Percentiles rank a stretch among this genome's conserved stretches.
These are phyloP conservation scores for Xylaria hypoxylon DNA, from an alignment of 2,329 filamentous ascomycete species.

Conservation along the genomic window DNA sequence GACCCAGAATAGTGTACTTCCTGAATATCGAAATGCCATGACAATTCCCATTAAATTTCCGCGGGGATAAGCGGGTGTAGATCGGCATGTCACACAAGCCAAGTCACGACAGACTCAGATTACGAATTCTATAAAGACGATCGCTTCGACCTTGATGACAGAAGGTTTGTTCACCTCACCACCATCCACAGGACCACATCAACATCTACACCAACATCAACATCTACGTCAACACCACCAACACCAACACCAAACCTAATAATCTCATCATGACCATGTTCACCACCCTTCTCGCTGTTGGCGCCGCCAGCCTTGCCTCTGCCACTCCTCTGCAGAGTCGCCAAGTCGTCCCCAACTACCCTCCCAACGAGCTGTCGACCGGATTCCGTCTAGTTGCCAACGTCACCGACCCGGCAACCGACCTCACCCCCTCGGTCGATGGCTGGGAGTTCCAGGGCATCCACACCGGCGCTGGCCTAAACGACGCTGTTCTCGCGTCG, in stretches of 20 bases:
- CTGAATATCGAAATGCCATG: background rate
- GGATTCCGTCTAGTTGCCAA: slow-evolving; percentile 60
- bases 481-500: slow-evolving; percentile 53
- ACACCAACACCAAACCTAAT: background rate
- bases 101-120: background rate
- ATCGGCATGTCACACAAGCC: slow-evolving; percentile 15
- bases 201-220: background rate
- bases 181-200: slow-evolving; percentile 1
- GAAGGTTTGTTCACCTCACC: background rate
- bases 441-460: slow-evolving; percentile 55
- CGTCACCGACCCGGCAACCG: slow-evolving; percentile 55
- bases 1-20: too few relatives aligned
- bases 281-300: slow-evolving; percentile 24
- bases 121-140: slow-evolving; percentile 15
- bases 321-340: slow-evolving; percentile 31
- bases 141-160: slow-evolving; percentile 8
- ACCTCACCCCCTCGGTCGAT: slow-evolving; percentile 58
- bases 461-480: slow-evolving; percentile 58
- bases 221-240: background rate
- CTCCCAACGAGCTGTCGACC: slow-evolving; percentile 41
- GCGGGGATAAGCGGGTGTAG: slow-evolving; percentile 4
- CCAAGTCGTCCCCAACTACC: slow-evolving; percentile 39
- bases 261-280: slow-evolving; percentile 27
- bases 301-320: slow-evolving; percentile 27
- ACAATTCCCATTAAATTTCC: slow-evolving; percentile 1